Conservation (phyloP, 169 alveolate species). For the Babesia bigemina region DNA sequence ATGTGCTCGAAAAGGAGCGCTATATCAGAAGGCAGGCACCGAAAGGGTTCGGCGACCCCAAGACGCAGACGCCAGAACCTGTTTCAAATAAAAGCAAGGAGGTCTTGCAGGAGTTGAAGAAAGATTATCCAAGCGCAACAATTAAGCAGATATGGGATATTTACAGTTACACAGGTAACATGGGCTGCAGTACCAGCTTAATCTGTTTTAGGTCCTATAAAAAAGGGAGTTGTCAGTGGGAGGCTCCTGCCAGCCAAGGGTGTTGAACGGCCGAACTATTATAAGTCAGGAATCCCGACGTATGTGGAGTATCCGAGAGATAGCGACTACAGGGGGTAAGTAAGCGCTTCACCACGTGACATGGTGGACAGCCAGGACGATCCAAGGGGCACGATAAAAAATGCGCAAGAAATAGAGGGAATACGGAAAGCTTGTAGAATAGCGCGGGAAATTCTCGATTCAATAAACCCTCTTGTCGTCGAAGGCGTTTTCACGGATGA, state of each 20-base stretch:
- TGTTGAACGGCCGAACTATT: constrained; percentile 70
- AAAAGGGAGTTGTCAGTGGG: constrained; percentile 71
- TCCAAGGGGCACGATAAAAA: constrained; percentile 63
- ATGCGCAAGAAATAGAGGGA: constrained; percentile 66
- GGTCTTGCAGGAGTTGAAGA: constrained; percentile 16
- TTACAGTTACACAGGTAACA: constrained; percentile 41
- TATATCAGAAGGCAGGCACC: constrained; percentile 43
- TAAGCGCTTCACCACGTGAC: not conserved
- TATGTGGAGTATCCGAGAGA: constrained; percentile 64
- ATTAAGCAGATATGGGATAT: constrained; percentile 50
- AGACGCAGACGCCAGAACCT: not conserved
- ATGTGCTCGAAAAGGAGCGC: constrained; percentile 51
- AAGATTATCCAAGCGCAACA: constrained; percentile 49
- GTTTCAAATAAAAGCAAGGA: constrained; percentile 27
- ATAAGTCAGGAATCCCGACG: constrained; percentile 68
- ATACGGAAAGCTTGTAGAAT: constrained; percentile 68
- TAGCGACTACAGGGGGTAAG: constrained; percentile 8
- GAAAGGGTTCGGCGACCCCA: constrained; percentile 36
- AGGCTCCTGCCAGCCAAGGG: constrained; percentile 67
- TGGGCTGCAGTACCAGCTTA: not conserved
- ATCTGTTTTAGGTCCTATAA: constrained; percentile 54
- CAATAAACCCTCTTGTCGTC: constrained; percentile 55
- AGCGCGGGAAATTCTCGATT: constrained; percentile 75
- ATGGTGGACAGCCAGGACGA: constrained; percentile 27
- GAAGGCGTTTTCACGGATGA: constrained; percentile 77